Evolutionary conservation across 192 early-diverging fungal species (phyloP), one percentile per base, ranked within the genome.

Genomic region (Phycomyces nitens): DNA sequence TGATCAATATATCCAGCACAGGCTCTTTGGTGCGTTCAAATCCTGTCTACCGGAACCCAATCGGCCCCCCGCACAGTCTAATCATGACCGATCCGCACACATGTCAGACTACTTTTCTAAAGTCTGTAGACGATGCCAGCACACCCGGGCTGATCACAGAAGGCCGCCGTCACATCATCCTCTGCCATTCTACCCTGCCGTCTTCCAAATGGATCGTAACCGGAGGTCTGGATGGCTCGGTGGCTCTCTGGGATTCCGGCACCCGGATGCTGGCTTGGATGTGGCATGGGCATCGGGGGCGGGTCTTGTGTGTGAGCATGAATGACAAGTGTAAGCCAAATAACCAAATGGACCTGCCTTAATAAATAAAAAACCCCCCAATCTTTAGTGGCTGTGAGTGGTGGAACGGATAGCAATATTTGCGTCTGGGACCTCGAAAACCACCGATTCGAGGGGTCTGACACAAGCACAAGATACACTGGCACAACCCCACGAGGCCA

Each of bases 301-400:
- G 77, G 18, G 80, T 79, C 0, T 62, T 82, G 0, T 79, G 80
- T 22, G 76, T 82, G 12, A 69, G 70, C 14, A 79, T 82, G 80
- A 82, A 79, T 61, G 74, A 76, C 22, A 66, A 68, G 64, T 72
- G 80, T 65, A 75, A 69, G 34, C 43, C 21, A 41, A 55, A 34
- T 34, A 7, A 34, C 2, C 7, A 34, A 34, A 5, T 64, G 60
- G 29, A 63, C 56, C 38, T 26, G 43, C n/a, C 15, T 6, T 41
- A 44, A 3, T 24, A 55, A 18, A 0, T 0, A 29, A 0, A 16
- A 16, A 7, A 14, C 8, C 23, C 5, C 7, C 5, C 8, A 38
- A 51, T 24, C n/a, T 1, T 9, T 42, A 77, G 75, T 65, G 7
- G 69, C 67, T n/a, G 57, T 76, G 7, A 76, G 74, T 38, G 70